phyloP scores from a whole-genome alignment of 768 basidiomycete genomes.

The Termitomyces sp. region DNA sequence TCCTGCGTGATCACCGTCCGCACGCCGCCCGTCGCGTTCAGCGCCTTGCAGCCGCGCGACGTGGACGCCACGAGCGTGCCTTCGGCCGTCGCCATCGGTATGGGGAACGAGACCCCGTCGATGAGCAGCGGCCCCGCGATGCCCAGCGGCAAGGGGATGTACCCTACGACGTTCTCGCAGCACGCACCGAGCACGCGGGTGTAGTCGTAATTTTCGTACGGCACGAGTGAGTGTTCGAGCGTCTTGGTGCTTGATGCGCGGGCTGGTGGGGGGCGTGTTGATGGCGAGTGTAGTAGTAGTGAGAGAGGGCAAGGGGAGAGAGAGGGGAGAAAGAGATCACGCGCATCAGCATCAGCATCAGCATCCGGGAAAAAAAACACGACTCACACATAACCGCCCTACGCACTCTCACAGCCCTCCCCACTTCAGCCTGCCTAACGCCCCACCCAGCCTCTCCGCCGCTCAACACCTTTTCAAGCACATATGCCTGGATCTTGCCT shows the following conservation, averaged over 20 bases:
- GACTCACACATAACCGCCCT: slow-evolving; percentile 86
- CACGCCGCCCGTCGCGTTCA: slow-evolving; percentile 94
- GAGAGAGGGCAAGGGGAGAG: no score
- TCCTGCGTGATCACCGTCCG: slow-evolving; percentile 89
- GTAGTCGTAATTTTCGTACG: slow-evolving; percentile 87
- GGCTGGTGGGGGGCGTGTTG: no score
- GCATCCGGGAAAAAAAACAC: background rate
- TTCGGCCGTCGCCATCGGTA: slow-evolving; percentile 99
- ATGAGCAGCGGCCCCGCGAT: slow-evolving; percentile 93
- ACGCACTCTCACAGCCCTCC: slow-evolving; percentile 82
- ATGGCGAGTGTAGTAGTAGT: no score
- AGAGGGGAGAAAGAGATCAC: no score
- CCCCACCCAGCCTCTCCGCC: slow-evolving; percentile 40
- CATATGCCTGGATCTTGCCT: slow-evolving; percentile 93
- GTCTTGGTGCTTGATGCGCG: slow-evolving; percentile 81
- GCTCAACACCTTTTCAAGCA: slow-evolving; percentile 89
- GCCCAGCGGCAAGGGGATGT: slow-evolving; percentile 93
- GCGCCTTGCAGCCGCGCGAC: slow-evolving; percentile 95
- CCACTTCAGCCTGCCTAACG: slow-evolving; percentile 39
- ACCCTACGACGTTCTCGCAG: slow-evolving; percentile 98
- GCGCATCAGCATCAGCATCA: slow-evolving; percentile 1
- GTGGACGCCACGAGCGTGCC: slow-evolving; percentile 97
- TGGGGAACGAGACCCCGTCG: slow-evolving; percentile 78
- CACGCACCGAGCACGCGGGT: slow-evolving; percentile 91
- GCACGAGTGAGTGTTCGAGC: slow-evolving; percentile 78